Conservation (phyloP, 1,139 yeast genomes). For the Hansenula sp. region DNA sequence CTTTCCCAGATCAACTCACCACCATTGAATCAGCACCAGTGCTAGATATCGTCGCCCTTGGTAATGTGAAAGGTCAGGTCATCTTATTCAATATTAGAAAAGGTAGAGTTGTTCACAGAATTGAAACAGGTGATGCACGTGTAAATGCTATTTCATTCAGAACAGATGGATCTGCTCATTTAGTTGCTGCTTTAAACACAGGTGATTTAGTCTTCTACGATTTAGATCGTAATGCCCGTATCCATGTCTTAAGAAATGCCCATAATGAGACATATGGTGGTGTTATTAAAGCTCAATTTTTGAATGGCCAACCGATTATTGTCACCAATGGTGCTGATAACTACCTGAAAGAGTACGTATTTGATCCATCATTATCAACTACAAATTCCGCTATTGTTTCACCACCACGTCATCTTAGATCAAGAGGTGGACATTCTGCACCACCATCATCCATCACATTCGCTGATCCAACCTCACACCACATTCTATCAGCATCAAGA, state of each 20-base stretch:
- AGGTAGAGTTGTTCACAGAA: slow-evolving; percentile 54
- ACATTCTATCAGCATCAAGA: slow-evolving; percentile 79
- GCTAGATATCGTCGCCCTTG: slow-evolving; percentile 77
- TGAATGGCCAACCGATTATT: slow-evolving; percentile 89
- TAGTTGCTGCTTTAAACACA: slow-evolving; percentile 72
- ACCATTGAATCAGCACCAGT: slow-evolving; percentile 82
- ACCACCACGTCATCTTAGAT: slow-evolving; percentile 89
- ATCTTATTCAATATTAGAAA: slow-evolving; percentile 65
- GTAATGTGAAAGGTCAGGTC: slow-evolving; percentile 67
- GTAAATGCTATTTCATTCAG: slow-evolving; percentile 75
- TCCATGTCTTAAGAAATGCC: slow-evolving; percentile 70
- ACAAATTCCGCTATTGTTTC: slow-evolving; percentile 47
- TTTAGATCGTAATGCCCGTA: slow-evolving; percentile 63
- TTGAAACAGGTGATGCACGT: slow-evolving; percentile 51
- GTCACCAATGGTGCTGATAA: slow-evolving; percentile 95
- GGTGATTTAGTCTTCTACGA: slow-evolving; percentile 91
- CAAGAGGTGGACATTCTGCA: slow-evolving; percentile 95
- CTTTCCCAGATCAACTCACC: slow-evolving; percentile 48
- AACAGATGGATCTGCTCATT: slow-evolving; percentile 84
- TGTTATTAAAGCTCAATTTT: slow-evolving; percentile 67
- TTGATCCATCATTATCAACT: slow-evolving; percentile 78
- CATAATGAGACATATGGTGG: slow-evolving; percentile 80
- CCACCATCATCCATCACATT: slow-evolving; percentile 81
- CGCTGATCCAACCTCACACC: slow-evolving; percentile 80
- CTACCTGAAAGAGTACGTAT: slow-evolving; percentile 82